Evolutionary conservation across 2,329 filamentous ascomycete species (phyloP).

Genomic region (Trichoderma polysporum): DNA sequence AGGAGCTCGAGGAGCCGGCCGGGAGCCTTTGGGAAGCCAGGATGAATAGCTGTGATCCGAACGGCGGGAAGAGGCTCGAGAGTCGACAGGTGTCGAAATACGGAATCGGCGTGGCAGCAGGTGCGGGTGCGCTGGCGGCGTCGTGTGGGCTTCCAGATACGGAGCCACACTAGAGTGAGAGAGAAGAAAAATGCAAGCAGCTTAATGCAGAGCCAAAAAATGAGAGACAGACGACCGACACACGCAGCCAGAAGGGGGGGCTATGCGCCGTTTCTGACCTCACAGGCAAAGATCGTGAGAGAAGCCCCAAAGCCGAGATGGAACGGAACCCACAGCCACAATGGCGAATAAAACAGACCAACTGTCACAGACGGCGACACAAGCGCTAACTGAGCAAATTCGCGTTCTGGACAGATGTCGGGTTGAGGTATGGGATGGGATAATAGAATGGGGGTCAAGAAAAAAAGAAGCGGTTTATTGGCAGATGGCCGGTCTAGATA

Average conservation of each 20-base stretch:
- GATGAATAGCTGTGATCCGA: slow-evolving; percentile 33
- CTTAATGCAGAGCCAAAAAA: slow-evolving; percentile 15
- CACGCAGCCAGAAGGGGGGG: slow-evolving; percentile 2
- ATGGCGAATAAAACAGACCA: neutral
- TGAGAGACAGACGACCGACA: neutral
- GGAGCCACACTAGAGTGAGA: slow-evolving; percentile 18
- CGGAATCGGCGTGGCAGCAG: slow-evolving; percentile 14
- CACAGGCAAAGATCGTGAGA: slow-evolving; percentile 1
- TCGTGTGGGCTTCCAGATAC: slow-evolving; percentile 13
- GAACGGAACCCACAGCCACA: slow-evolving; percentile 6
- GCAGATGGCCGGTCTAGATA: slow-evolving; percentile 3
- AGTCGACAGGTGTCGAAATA: slow-evolving; percentile 22
- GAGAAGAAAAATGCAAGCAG: slow-evolving; percentile 15
- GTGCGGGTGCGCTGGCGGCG: slow-evolving; percentile 13
- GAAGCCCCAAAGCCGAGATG: slow-evolving; percentile 7
- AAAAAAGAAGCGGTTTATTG: slow-evolving; percentile 16
- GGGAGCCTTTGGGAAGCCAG: slow-evolving; percentile 53
- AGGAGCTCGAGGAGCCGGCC: slow-evolving; percentile 56
- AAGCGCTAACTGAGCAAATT: slow-evolving; percentile 12
- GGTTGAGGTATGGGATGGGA: slow-evolving; percentile 7
- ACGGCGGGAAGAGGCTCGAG: slow-evolving; percentile 22
- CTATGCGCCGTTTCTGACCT: slow-evolving; percentile 10
- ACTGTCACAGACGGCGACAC: slow-evolving; percentile 2
- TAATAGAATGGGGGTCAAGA: slow-evolving; percentile 6
- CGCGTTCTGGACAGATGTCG: slow-evolving; percentile 19